Conservation (phyloP, 1,284 basidiomycete genomes). For the Microbotryum silenes-acaulis region DNA sequence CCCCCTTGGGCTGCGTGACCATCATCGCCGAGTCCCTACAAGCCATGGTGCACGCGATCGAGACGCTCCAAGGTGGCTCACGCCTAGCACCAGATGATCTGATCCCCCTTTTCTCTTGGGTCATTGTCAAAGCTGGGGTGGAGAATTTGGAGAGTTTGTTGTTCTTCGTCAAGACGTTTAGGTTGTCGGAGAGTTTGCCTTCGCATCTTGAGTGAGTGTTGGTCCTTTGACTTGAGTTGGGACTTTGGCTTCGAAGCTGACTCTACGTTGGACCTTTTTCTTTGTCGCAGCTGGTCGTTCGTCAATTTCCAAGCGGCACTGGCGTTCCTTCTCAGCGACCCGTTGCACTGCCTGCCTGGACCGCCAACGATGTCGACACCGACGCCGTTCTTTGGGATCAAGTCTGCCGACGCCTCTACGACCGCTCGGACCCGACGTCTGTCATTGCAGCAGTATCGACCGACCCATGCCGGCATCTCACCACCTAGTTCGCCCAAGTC, state of each 20-base stretch:
- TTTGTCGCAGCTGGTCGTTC: conserved; percentile 8
- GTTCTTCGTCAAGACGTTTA: conserved; percentile 10
- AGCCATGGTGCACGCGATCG: conserved; percentile 3
- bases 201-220: conserved; percentile 8
- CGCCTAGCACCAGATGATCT: conserved; percentile 9
- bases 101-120: conserved; percentile 7
- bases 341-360: neutral
- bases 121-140: neutral
- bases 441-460: conserved; percentile 1
- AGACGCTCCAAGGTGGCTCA: neutral
- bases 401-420: neutral
- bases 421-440: neutral
- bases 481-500: conserved; percentile 1
- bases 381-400: neutral
- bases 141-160: conserved; percentile 9
- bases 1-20: conserved; percentile 4
- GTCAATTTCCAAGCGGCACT: conserved; percentile 9
- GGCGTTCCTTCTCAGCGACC: conserved; percentile 10
- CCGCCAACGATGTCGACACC: neutral
- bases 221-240: neutral
- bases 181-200: conserved; percentile 2
- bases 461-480: neutral
- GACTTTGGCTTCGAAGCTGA: neutral
- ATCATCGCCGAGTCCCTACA: conserved; percentile 2
- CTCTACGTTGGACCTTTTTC: neutral